Evolutionary conservation across 2,329 filamentous ascomycete genomes (phyloP).

Genomic region (Hymenoscyphus repandus): DNA sequence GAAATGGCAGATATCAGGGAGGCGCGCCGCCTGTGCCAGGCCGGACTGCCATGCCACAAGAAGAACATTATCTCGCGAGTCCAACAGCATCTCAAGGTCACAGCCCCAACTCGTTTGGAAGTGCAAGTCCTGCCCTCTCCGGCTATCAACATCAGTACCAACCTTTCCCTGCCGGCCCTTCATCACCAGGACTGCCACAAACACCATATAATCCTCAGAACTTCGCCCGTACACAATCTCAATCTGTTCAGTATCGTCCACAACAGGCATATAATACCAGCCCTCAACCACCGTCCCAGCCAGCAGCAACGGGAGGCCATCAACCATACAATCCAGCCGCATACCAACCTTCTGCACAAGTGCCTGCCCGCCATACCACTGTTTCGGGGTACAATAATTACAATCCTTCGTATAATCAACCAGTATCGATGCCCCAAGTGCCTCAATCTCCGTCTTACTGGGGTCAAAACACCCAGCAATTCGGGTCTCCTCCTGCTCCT

Average conservation of each 20-base stretch:
- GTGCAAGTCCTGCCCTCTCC: conserved; percentile 31
- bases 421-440: conserved; percentile 36
- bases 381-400: conserved; percentile 52
- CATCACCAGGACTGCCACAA: conserved; percentile 34
- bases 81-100: conserved; percentile 13
- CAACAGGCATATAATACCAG: conserved; percentile 48
- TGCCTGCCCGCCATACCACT: conserved; percentile 49
- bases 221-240: conserved; percentile 42
- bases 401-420: conserved; percentile 32
- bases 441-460: conserved; percentile 34
- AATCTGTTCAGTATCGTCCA: conserved; percentile 39
- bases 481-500: conserved; percentile 21
- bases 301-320: conserved; percentile 41
- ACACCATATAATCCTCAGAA: conserved; percentile 58
- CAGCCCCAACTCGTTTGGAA: conserved; percentile 26
- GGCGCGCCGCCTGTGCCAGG: conserved; percentile 26
- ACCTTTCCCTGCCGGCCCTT: conserved; percentile 34
- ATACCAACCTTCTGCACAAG: conserved; percentile 39
- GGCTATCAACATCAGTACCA: conserved; percentile 49
- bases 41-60: conserved; percentile 32
- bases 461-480: conserved; percentile 17
- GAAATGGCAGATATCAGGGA: conserved; percentile 29
- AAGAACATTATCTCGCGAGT: conserved; percentile 57
- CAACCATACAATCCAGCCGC: conserved; percentile 63
- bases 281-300: conserved; percentile 36